Conservation (phyloP, 148 eudicot species). For the Pouteria glomerata region DNA sequence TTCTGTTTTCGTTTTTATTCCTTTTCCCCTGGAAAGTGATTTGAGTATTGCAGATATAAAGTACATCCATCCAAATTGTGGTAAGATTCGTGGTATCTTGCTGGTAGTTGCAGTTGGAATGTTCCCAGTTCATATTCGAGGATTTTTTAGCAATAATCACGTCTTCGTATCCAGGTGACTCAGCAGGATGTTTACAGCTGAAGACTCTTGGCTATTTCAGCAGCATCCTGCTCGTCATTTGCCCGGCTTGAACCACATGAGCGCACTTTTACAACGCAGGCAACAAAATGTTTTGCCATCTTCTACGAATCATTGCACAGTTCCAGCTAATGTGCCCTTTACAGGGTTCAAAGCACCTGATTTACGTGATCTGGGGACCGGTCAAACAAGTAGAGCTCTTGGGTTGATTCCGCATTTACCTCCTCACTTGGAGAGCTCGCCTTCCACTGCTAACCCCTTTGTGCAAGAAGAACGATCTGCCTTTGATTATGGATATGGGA, state of each 20-base stretch:
- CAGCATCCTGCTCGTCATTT: constrained; percentile 37
- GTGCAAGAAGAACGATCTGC: constrained; percentile 18
- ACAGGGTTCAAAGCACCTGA: constrained; percentile 26
- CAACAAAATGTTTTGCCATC: constrained; percentile 35
- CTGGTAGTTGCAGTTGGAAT: background rate
- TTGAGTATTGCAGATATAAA: constrained; percentile 24
- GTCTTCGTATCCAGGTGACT: constrained; percentile 36
- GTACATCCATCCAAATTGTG: constrained; percentile 24
- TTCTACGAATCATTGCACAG: constrained; percentile 21
- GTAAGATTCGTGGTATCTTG: constrained; percentile 23
- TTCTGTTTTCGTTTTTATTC: constrained; percentile 23
- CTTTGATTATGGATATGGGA: constrained; percentile 14
- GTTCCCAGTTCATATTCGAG: background rate
- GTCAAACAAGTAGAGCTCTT: constrained; percentile 23
- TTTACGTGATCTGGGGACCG: constrained; percentile 17
- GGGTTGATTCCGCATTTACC: constrained; percentile 15
- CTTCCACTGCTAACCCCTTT: constrained; percentile 15
- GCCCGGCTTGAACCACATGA: constrained; percentile 32
- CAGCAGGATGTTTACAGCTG: constrained; percentile 51
- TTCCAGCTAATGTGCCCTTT: constrained; percentile 27
- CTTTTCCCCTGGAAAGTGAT: constrained; percentile 26
- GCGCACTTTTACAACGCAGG: constrained; percentile 25
- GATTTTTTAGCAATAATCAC: background rate
- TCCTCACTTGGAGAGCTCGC: constrained; percentile 20
- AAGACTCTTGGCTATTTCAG: constrained; percentile 33